Percentiles rank a stretch among this genome's conserved stretches.
These are phyloP conservation scores for Ophiocordyceps camponoti-floridani DNA, from an alignment of 2,329 filamentous ascomycete genomes.

Conservation along the genomic window DNA sequence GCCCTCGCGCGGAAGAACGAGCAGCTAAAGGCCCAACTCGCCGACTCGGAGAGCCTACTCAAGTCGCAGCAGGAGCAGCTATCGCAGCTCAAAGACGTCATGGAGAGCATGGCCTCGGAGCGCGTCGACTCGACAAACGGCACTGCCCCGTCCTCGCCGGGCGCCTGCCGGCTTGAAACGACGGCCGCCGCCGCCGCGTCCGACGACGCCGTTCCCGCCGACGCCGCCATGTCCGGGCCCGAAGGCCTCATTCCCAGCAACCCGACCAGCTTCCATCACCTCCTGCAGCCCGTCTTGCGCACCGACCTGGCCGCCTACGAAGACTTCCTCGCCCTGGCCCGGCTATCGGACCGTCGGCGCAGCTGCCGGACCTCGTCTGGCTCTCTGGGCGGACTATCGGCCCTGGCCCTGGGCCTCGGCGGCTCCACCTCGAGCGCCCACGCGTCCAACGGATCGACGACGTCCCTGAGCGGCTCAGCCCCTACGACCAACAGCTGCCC, in stretches of 20 bases:
- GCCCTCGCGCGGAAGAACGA: conserved; percentile 69
- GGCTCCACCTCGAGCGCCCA: conserved; percentile 26
- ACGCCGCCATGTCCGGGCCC: conserved; percentile 17
- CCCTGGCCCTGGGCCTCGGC: conserved; percentile 25
- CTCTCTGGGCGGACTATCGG: conserved; percentile 35
- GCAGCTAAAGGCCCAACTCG: conserved; percentile 67
- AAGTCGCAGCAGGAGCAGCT: conserved; percentile 88
- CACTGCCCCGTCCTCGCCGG: conserved; percentile 72
- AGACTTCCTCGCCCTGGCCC: conserved; percentile 67
- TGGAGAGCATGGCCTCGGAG: conserved; percentile 69
- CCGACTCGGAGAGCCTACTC: conserved; percentile 71
- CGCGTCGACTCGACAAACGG: conserved; percentile 53
- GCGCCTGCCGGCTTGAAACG: conserved; percentile 49
- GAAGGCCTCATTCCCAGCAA: conserved; percentile 34
- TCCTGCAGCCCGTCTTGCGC: conserved; percentile 68
- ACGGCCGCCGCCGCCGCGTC: conserved; percentile 18
- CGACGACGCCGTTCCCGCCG: conserved; percentile 14
- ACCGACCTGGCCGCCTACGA: conserved; percentile 66
- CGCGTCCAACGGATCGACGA: conserved; percentile 40
- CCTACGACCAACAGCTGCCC: conserved; percentile 33
- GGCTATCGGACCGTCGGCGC: conserved; percentile 42
- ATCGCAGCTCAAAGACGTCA: conserved; percentile 73
- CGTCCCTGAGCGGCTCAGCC: conserved; percentile 33
- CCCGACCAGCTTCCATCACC: conserved; percentile 59
- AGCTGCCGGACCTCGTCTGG: conserved; percentile 54